phyloP scores from a whole-genome alignment of 306 rosid species.

The Trifolium repens region DNA sequence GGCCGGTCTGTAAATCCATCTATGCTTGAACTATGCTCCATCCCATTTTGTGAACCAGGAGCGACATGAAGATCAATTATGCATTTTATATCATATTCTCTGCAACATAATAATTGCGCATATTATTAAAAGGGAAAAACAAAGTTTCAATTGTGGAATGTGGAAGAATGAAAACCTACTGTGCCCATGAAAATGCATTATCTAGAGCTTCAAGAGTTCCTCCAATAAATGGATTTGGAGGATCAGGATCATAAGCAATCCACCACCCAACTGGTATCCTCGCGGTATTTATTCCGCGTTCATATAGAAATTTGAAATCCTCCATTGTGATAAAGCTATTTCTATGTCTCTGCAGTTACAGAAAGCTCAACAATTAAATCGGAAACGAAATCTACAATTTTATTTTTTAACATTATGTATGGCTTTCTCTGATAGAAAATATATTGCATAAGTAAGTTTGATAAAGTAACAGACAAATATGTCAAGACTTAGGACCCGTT shows the following conservation, averaged over 20 bases:
- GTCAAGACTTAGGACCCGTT: neutral
- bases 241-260: constrained; percentile 97
- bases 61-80: constrained; percentile 94
- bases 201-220: constrained; percentile 90
- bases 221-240: constrained; percentile 87
- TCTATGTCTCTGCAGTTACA: constrained; percentile 81
- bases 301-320: constrained; percentile 80
- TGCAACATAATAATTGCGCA: constrained; percentile 49
- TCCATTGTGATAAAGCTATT: constrained; percentile 71
- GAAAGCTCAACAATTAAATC: constrained; percentile 40
- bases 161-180: constrained; percentile 57
- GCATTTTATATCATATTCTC: constrained; percentile 77
- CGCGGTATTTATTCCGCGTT: constrained; percentile 90
- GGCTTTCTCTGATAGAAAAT: neutral
- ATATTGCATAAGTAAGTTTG: constrained; percentile 5
- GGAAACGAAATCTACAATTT: constrained; percentile 31
- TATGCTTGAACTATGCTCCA: constrained; percentile 93
- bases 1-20: constrained; percentile 88
- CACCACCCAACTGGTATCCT: constrained; percentile 99
- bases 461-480: constrained; percentile 9
- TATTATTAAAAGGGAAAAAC: constrained; percentile 29
- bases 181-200: constrained; percentile 95
- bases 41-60: constrained; percentile 92
- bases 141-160: constrained; percentile 32
- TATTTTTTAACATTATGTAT: constrained; percentile 5